Evolutionary conservation across 2,329 filamentous ascomycete genomes (phyloP).

Genomic region (Davidsoniella eucalypti): DNA sequence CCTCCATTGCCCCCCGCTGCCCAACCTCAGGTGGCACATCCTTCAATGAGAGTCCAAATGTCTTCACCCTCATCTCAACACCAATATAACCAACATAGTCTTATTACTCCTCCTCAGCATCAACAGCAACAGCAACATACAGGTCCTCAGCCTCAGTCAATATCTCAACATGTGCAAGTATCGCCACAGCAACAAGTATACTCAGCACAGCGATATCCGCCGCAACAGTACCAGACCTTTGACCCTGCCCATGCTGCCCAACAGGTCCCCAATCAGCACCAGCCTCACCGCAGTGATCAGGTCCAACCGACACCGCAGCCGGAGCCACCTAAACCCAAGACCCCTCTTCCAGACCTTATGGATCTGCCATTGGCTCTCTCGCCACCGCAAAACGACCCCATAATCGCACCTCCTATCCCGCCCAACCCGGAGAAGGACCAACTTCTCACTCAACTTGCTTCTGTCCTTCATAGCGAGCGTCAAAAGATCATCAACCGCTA

Average conservation of each 20-base stretch:
- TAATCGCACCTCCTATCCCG: conserved; percentile 69
- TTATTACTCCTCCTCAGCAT: background rate
- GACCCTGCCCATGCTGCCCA: background rate
- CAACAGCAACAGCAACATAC: background rate
- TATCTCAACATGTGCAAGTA: too few relatives aligned
- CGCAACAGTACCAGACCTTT: background rate
- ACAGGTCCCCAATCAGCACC: conserved; percentile 1
- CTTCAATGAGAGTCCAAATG: background rate
- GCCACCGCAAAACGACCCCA: conserved; percentile 22
- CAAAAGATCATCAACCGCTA: conserved; percentile 56
- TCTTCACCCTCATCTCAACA: background rate
- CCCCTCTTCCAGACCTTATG: conserved; percentile 36
- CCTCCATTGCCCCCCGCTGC: conserved; percentile 24
- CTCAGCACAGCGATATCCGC: background rate
- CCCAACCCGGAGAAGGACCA: conserved; percentile 93
- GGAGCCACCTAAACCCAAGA: conserved; percentile 20
- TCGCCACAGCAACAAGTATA: too few relatives aligned
- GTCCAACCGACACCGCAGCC: conserved; percentile 15
- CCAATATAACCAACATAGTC: background rate
- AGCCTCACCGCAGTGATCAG: background rate
- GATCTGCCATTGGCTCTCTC: conserved; percentile 39
- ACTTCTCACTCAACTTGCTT: conserved; percentile 59
- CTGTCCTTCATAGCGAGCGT: conserved; percentile 51
- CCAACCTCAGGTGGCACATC: background rate
- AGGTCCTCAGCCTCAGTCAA: background rate